These are phyloP conservation scores for Ogataea pini DNA, from an alignment of 805 yeast genomes.

Conservation along the genomic window DNA sequence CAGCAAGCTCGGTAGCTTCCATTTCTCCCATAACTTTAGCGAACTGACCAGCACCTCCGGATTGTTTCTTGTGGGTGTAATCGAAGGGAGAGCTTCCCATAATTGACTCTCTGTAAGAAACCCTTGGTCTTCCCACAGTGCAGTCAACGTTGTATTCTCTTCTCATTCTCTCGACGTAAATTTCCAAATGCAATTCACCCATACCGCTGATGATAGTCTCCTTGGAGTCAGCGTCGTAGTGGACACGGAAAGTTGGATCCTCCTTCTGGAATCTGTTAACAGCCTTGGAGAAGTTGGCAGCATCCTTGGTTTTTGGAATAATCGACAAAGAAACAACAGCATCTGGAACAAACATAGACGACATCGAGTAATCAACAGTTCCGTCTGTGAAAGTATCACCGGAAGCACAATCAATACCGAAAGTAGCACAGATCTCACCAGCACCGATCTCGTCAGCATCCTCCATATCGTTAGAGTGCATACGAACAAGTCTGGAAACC, in stretches of 20 bases:
- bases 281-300: conserved; percentile 91
- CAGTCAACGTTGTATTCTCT: conserved; percentile 97
- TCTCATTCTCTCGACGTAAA: conserved; percentile 96
- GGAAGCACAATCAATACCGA: conserved; percentile 98
- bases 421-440: conserved; percentile 99
- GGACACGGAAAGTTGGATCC: conserved; percentile 97
- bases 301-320: conserved; percentile 83
- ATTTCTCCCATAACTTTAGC: conserved; percentile 92
- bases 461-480: conserved; percentile 99
- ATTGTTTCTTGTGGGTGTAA: conserved; percentile 94
- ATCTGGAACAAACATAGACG: conserved; percentile 98
- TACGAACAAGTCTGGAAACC: conserved; percentile 90
- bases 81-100: conserved; percentile 74
- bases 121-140: conserved; percentile 96
- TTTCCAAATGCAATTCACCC: conserved; percentile 98
- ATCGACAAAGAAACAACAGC: conserved; percentile 95
- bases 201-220: conserved; percentile 95
- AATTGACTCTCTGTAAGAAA: conserved; percentile 94
- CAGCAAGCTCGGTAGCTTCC: conserved; percentile 50
- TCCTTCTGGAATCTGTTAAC: conserved; percentile 97
- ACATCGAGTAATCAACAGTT: conserved; percentile 78
- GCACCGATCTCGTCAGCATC: conserved; percentile 94
- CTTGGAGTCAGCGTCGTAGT: conserved; percentile 85
- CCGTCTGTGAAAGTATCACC: conserved; percentile 98
- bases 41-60: conserved; percentile 99